Percentiles rank a stretch among this genome's conserved stretches.
phyloP scores from a whole-genome alignment of 2,329 filamentous ascomycete species.

The Claviceps sp. region DNA sequence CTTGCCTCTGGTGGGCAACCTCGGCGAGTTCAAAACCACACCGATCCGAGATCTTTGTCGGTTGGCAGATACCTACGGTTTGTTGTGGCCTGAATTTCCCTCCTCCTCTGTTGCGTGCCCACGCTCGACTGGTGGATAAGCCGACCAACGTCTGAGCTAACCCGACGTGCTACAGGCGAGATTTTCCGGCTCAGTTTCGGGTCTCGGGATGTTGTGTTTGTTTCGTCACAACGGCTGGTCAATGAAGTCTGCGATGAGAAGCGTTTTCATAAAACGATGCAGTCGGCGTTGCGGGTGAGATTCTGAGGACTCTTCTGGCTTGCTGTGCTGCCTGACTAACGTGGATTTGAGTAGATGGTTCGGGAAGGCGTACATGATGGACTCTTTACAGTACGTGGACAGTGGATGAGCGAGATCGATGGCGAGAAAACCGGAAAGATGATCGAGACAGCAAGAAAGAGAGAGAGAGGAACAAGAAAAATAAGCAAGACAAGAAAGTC shows the following conservation, averaged over 20 bases:
- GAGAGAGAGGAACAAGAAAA: no score
- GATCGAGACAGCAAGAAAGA: no score
- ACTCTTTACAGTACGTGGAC: slow-evolving; percentile 43
- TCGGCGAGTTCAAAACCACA: slow-evolving; percentile 47
- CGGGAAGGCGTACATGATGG: slow-evolving; percentile 50
- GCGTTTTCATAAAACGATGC: slow-evolving; percentile 47
- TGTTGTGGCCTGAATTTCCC: not conserved
- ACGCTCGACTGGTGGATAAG: no score
- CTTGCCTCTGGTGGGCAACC: slow-evolving; percentile 52
- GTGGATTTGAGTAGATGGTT: slow-evolving; percentile 28
- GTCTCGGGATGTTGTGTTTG: slow-evolving; percentile 33
- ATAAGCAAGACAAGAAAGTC: not conserved
- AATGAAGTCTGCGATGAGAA: slow-evolving; percentile 53
- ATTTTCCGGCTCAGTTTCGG: slow-evolving; percentile 44
- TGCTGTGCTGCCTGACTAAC: not conserved
- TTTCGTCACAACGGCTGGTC: slow-evolving; percentile 40
- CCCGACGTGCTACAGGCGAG: slow-evolving; percentile 27
- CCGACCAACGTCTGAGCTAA: no score
- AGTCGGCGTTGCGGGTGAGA: slow-evolving; percentile 29
- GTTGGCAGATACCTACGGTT: slow-evolving; percentile 54
- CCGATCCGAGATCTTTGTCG: slow-evolving; percentile 40
- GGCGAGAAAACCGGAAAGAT: no score
- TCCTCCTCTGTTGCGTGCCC: not conserved
- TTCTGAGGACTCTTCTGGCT: not conserved
- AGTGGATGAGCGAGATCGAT: no score